These are phyloP conservation scores for Melampsora abietis-canadensis DNA, from an alignment of 1,284 basidiomycete genomes.

Conservation along the genomic window DNA sequence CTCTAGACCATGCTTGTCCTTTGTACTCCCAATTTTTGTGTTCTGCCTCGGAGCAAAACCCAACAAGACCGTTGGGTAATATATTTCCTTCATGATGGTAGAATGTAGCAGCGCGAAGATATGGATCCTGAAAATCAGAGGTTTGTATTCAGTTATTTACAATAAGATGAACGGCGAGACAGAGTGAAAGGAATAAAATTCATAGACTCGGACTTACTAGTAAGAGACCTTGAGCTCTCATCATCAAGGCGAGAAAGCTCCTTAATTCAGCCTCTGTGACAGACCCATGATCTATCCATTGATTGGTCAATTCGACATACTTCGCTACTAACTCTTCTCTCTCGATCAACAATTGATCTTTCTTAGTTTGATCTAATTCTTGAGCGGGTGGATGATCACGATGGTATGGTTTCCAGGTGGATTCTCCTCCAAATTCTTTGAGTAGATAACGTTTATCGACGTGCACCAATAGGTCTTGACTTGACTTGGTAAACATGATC, in stretches of 20 bases:
- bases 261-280: not conserved
- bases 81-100: not conserved
- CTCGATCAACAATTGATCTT: constrained; percentile 47
- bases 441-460: not conserved
- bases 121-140: not conserved
- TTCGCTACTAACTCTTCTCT: constrained; percentile 45
- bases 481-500: constrained; percentile 45
- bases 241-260: not conserved
- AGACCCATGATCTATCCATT: not conserved
- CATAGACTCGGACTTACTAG: not conserved
- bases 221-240: constrained; percentile 1
- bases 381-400: not conserved
- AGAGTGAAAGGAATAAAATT: no score
- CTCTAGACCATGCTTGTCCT: constrained; percentile 3
- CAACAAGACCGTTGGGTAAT: not conserved
- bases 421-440: not conserved
- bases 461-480: constrained; percentile 44
- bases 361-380: constrained; percentile 3
- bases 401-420: not conserved
- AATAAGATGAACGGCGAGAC: no score
- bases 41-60: not conserved
- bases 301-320: not conserved
- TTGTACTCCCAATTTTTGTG: not conserved
- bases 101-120: not conserved
- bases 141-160: no score